Percentiles rank a stretch among this genome's conserved stretches.
Evolutionary conservation across 2,329 filamentous ascomycete genomes (phyloP).

Genomic region (Colletotrichum tabaci): DNA sequence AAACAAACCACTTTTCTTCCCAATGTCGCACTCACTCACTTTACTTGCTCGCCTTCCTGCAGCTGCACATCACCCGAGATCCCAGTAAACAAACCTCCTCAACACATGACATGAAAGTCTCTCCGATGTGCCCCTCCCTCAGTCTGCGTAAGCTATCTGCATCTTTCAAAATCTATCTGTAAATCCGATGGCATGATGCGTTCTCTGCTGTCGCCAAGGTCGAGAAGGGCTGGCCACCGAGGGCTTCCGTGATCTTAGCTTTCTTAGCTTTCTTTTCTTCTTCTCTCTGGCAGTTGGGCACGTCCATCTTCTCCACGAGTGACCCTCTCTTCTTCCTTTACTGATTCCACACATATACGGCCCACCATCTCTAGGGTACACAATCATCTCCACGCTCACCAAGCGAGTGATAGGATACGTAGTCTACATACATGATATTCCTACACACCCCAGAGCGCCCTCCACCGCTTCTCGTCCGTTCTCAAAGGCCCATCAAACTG

Average conservation of each 20-base stretch:
- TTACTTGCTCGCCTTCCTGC: neutral
- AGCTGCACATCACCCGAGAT: constrained; percentile 3
- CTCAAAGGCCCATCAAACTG: constrained; percentile 73
- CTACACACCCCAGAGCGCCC: constrained; percentile 72
- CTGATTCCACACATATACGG: neutral
- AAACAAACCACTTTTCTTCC: neutral
- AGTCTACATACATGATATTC: neutral
- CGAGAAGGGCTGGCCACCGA: neutral
- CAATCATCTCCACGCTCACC: neutral
- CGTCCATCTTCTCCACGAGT: neutral
- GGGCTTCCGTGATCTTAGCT: neutral
- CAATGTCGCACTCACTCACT: neutral
- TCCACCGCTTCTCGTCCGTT: constrained; percentile 71
- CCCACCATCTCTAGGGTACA: constrained; percentile 4
- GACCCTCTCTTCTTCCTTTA: neutral
- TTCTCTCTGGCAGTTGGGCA: neutral
- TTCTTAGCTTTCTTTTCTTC: constrained; percentile 7
- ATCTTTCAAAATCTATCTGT: constrained; percentile 16
- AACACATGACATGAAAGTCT: neutral
- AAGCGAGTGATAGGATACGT: no score
- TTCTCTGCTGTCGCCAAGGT: constrained; percentile 11
- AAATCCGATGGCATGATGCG: constrained; percentile 13
- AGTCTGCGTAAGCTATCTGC: constrained; percentile 1
- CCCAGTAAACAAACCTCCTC: neutral
- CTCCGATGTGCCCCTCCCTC: no score